Evolutionary conservation across 306 rosid genomes (phyloP), one percentile per base, ranked within the genome.

Genomic region (Psophocarpus tetragonolobus): DNA sequence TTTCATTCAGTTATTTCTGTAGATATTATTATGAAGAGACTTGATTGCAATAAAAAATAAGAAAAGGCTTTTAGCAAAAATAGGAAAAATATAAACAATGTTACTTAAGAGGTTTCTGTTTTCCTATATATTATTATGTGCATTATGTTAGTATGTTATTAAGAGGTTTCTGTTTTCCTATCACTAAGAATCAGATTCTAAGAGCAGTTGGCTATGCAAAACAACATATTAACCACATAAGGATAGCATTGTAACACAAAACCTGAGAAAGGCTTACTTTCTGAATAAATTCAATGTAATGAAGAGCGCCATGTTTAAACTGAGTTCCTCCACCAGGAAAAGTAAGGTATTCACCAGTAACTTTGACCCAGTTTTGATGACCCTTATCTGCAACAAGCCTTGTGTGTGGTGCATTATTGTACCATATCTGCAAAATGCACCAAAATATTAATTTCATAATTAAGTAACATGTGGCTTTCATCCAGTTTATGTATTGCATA

Each of bases 281-380:
- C 82, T 91, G 87, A 67, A 93, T 85, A 80, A 93, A 89, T 68
- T 91, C 97, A 67, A 93, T 93, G 84, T 93, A 93, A 80, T 88
- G 91, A 74, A 89, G 95, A 75, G 97, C 98, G 10, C 98, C 98
- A 36, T 89, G 64, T 75, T 83, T 91, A 79, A 93, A 93, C 82
- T 93, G 98, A 58, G 97, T 93, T 80, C 98, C 98, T 33, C 98
- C 98, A 10, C 98, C 98, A 36, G 98, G 98, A 83, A 93, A 93
- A 61, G 85, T 84, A 67, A 93, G 93, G 77, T 85, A 93, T 78
- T 89, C 86, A 29, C 98, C 97, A 1, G 85, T 70, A 65, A 87
- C 88, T 89, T 91, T 93, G 81, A 93, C 94, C 98, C 98, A 93
- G 78, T 93, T 93, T 84, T 93, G 98, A 83, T 91, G 97, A 65